Percentiles rank a stretch among this genome's conserved stretches.
Conservation (phyloP, 208 protist genomes). For the Wallacemonas sp. region DNA sequence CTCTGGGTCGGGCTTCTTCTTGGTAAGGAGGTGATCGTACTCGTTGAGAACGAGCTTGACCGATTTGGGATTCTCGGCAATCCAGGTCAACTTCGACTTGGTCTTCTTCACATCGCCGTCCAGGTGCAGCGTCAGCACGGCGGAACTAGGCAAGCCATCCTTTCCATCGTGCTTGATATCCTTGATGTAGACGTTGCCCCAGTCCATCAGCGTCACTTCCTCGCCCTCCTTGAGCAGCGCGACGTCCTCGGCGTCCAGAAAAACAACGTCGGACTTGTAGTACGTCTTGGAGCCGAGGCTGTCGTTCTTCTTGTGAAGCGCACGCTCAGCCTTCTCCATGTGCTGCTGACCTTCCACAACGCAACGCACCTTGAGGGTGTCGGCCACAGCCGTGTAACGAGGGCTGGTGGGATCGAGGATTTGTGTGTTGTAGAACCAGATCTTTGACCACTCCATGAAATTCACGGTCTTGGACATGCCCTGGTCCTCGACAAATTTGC, state of each 20-base stretch:
- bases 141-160: conserved; percentile 54
- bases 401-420: conserved; percentile 97
- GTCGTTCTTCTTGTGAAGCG: conserved; percentile 95
- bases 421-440: conserved; percentile 98
- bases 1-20: conserved; percentile 95
- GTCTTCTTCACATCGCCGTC: conserved; percentile 97
- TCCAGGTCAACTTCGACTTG: conserved; percentile 98
- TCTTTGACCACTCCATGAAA: conserved; percentile 98
- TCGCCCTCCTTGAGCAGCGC: conserved; percentile 89
- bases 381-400: conserved; percentile 95
- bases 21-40: conserved; percentile 97
- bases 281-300: conserved; percentile 93
- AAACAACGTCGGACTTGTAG: conserved; percentile 87
- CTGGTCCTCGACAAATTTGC: conserved; percentile 96
- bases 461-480: conserved; percentile 97
- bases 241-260: conserved; percentile 95
- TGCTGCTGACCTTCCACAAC: conserved; percentile 62
- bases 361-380: conserved; percentile 80
- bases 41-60: conserved; percentile 85
- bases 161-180: conserved; percentile 59
- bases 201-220: conserved; percentile 99
- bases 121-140: conserved; percentile 82
- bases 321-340: conserved; percentile 63
- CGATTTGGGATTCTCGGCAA: conserved; percentile 80
- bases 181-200: conserved; percentile 95